Evolutionary conservation across 139 green algal genomes (phyloP).

Genomic region (Closterium sp.): DNA sequence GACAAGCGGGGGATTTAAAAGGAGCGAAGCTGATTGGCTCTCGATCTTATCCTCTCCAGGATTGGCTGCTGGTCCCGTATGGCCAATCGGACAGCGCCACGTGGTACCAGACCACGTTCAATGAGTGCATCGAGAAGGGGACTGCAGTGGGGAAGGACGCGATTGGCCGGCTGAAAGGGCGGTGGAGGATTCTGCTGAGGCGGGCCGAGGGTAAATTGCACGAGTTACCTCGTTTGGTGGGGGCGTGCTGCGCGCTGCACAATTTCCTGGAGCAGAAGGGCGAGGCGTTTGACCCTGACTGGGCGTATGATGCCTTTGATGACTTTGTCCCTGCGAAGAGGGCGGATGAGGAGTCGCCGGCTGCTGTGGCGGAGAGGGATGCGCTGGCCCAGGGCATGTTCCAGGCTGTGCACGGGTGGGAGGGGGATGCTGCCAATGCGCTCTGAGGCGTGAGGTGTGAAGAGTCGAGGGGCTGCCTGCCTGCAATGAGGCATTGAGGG

Average conservation of each 20-base stretch:
- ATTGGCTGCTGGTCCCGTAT: slow-evolving; percentile 42
- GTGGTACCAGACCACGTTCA: slow-evolving; percentile 19
- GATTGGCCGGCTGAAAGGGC: slow-evolving; percentile 30
- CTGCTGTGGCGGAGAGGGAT: too few relatives aligned
- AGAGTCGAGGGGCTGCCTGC: too few relatives aligned
- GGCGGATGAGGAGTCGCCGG: too few relatives aligned
- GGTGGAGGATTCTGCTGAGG: slow-evolving; percentile 30
- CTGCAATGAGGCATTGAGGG: too few relatives aligned
- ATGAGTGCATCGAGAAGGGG: slow-evolving; percentile 14
- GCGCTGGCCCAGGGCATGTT: too few relatives aligned
- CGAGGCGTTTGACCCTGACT: slow-evolving; percentile 14
- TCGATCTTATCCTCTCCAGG: slow-evolving; percentile 6
- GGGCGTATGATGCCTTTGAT: too few relatives aligned
- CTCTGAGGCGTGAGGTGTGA: too few relatives aligned
- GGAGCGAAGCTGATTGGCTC: background rate
- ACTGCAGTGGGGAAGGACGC: slow-evolving; percentile 22
- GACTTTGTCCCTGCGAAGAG: too few relatives aligned
- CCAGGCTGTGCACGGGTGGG: too few relatives aligned
- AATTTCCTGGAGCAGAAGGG: slow-evolving; percentile 26
- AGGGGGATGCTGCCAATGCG: too few relatives aligned
- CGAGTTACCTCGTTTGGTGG: slow-evolving; percentile 21
- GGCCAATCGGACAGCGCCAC: background rate
- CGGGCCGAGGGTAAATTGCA: too few relatives aligned
- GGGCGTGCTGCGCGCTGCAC: slow-evolving; percentile 36
- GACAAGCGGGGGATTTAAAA: too few relatives aligned